These are phyloP conservation scores for Fraxinus dipetala DNA, from an alignment of 305 asterid genomes.

Conservation along the genomic window DNA sequence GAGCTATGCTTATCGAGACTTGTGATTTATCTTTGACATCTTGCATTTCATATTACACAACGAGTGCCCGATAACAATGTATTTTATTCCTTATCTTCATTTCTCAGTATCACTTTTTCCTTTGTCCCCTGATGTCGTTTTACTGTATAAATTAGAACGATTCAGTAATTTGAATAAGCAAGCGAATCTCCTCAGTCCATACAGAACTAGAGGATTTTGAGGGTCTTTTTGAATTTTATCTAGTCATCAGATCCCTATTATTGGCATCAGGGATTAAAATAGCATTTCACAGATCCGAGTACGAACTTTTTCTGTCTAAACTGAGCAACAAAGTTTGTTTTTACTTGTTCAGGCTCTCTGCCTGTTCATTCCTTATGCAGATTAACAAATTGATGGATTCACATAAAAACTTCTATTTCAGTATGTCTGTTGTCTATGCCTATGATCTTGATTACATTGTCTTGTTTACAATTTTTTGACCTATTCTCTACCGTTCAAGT, in stretches of 20 bases:
- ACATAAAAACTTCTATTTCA: background rate
- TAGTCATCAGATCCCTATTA: background rate
- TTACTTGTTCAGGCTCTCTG: background rate
- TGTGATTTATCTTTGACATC: background rate
- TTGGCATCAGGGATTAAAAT: background rate
- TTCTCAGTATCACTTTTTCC: background rate
- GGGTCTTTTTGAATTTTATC: background rate
- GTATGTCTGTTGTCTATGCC: background rate
- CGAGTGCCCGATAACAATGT: background rate
- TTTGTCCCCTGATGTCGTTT: background rate
- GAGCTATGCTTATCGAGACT: conserved; percentile 1
- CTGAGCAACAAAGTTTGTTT: background rate
- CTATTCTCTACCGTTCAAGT: background rate
- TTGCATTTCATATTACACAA: background rate
- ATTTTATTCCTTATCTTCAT: background rate
- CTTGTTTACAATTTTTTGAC: background rate
- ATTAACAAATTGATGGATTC: background rate
- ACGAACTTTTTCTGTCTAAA: background rate
- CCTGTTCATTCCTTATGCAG: background rate
- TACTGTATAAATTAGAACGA: background rate
- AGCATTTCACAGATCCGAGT: background rate
- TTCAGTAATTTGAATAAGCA: background rate
- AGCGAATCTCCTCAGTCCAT: background rate
- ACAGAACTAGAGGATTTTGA: background rate
- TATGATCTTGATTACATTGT: background rate